Conservation (phyloP, 805 yeast genomes). For the Lipomyces lipofer region DNA sequence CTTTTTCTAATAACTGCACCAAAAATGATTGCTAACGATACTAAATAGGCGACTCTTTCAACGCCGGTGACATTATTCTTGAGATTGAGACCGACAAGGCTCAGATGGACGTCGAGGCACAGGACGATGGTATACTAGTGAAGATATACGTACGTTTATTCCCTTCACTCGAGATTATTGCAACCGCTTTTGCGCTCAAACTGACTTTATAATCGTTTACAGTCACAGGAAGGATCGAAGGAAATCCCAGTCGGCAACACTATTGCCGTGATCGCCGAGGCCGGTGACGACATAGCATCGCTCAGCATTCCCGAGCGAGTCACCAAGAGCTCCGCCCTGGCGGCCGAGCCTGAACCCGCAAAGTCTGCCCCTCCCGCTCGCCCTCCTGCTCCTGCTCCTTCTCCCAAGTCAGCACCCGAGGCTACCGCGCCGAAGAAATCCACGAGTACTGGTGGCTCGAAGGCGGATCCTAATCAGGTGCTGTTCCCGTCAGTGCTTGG, state of each 20-base stretch:
- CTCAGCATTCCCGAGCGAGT: conserved; percentile 58
- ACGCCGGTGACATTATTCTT: conserved; percentile 91
- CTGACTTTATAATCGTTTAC: not conserved
- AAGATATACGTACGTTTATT: conserved; percentile 54
- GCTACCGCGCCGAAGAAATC: conserved; percentile 25
- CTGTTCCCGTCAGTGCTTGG: conserved; percentile 77
- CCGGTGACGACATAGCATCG: conserved; percentile 72
- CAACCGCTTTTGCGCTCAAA: not conserved
- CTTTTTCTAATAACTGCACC: not conserved
- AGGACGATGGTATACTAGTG: conserved; percentile 87
- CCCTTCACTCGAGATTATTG: not conserved
- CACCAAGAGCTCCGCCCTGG: conserved; percentile 27
- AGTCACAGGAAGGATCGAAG: conserved; percentile 64
- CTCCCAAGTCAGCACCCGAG: conserved; percentile 10
- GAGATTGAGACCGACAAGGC: conserved; percentile 98
- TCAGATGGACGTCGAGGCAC: conserved; percentile 95
- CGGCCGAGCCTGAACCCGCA: conserved; percentile 20
- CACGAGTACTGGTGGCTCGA: conserved; percentile 32
- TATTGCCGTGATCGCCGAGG: conserved; percentile 86
- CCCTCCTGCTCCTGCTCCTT: conserved; percentile 7
- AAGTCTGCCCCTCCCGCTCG: conserved; percentile 9
- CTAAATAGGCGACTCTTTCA: conserved; percentile 58
- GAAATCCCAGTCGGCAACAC: conserved; percentile 84
- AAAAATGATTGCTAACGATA: not conserved
- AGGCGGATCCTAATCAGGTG: conserved; percentile 66